Conservation (phyloP, 345 rosid genomes). For the Erucastrum elatum region DNA sequence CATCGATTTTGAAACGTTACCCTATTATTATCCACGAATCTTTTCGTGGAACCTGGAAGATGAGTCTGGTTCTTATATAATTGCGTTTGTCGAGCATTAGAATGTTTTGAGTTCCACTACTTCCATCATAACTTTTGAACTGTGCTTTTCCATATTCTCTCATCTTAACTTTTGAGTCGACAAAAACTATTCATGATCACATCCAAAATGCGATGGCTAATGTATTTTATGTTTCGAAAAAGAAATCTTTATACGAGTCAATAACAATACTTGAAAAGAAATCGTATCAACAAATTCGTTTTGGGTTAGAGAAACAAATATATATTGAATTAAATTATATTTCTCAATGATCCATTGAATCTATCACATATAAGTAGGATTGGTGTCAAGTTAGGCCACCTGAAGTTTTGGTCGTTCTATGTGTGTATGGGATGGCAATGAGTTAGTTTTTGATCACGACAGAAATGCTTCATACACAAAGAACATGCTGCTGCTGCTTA, state of each 20-base stretch:
- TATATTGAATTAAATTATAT: neutral
- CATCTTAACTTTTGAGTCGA: constrained; percentile 30
- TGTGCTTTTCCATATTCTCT: neutral
- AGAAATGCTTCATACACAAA: neutral
- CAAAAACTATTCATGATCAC: neutral
- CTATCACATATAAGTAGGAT: neutral
- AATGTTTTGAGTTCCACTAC: constrained; percentile 17
- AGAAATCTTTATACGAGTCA: neutral
- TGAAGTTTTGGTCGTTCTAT: neutral
- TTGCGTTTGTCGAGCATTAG: constrained; percentile 26
- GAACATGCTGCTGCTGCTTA: neutral
- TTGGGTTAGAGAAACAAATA: neutral
- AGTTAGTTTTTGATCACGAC: neutral
- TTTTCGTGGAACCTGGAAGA: constrained; percentile 20
- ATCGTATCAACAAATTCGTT: neutral
- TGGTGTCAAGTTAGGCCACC: neutral
- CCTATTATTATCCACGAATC: constrained; percentile 18
- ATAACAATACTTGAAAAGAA: neutral
- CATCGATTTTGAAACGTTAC: constrained; percentile 15
- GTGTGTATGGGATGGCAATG: neutral
- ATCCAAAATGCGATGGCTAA: neutral
- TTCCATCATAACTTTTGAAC: neutral
- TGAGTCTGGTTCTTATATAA: constrained; percentile 1
- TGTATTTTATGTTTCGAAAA: neutral
- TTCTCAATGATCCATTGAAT: neutral